A percentile compares a stretch with the other conserved stretches of the same genome.
Conservation (phyloP, 2,329 filamentous ascomycete genomes). For the Diaporthe nobilis region DNA sequence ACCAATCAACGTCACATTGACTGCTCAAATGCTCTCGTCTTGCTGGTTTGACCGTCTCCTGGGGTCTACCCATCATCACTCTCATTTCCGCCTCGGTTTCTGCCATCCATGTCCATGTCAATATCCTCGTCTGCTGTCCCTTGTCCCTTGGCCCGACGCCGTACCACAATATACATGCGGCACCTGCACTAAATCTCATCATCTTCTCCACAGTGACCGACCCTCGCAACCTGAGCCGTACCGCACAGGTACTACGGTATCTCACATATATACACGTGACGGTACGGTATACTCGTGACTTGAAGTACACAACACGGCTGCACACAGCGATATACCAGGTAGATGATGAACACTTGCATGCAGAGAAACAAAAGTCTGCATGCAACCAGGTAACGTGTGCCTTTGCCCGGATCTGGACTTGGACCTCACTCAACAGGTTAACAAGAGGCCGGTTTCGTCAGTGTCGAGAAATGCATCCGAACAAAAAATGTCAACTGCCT, state of each 20-base stretch:
- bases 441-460: neutral
- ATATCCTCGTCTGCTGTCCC: neutral
- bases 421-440: neutral
- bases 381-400: neutral
- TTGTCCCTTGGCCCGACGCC: neutral
- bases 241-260: neutral
- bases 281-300: neutral
- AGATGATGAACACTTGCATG: neutral
- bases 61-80: neutral
- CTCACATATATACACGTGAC: neutral
- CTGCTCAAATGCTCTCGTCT: too few species aligned
- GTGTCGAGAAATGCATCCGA: neutral
- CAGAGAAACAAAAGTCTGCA: neutral
- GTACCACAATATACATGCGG: neutral
- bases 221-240: neutral
- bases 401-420: too few species aligned
- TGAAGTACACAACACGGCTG: neutral
- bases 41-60: neutral
- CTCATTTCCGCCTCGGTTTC: neutral
- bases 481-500: neutral
- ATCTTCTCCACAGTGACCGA: neutral
- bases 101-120: slow-evolving; percentile 20
- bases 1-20: neutral
- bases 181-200: neutral
- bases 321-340: neutral